These are phyloP conservation scores for Trifolium repens DNA, from an alignment of 306 rosid species.

Conservation along the genomic window DNA sequence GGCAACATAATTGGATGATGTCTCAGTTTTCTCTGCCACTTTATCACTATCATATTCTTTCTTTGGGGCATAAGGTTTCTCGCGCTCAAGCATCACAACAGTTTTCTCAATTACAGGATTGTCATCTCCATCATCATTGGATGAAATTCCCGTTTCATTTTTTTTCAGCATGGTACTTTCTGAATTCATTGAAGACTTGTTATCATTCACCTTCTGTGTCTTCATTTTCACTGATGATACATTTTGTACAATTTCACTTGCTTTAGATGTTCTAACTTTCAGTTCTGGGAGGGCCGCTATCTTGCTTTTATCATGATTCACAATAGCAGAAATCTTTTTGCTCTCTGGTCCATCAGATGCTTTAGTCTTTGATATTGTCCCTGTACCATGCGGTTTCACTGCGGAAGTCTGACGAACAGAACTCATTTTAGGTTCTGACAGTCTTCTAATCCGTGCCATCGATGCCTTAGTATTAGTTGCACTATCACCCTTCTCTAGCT, in stretches of 20 bases:
- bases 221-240: conserved; percentile 55
- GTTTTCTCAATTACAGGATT: conserved; percentile 85
- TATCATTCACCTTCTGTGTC: conserved; percentile 51
- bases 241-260: conserved; percentile 55
- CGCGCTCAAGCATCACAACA: conserved; percentile 74
- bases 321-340: conserved; percentile 82
- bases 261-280: conserved; percentile 77
- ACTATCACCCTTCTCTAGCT: conserved; percentile 65
- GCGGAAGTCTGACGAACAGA: conserved; percentile 57
- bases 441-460: conserved; percentile 80
- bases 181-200: conserved; percentile 51
- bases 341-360: conserved; percentile 63
- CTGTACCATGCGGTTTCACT: conserved; percentile 50
- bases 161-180: conserved; percentile 54
- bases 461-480: conserved; percentile 72
- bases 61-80: conserved; percentile 56
- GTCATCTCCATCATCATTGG: conserved; percentile 59
- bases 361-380: conserved; percentile 58
- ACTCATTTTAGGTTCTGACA: conserved; percentile 88
- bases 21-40: conserved; percentile 49
- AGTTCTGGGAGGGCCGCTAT: conserved; percentile 91
- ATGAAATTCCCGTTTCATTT: conserved; percentile 47
- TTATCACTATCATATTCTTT: conserved; percentile 40
- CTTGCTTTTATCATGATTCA: conserved; percentile 81
- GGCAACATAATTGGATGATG: conserved; percentile 54